Evolutionary conservation across 169 alveolate genomes (phyloP).

Genomic region (Plasmodium ovale): DNA sequence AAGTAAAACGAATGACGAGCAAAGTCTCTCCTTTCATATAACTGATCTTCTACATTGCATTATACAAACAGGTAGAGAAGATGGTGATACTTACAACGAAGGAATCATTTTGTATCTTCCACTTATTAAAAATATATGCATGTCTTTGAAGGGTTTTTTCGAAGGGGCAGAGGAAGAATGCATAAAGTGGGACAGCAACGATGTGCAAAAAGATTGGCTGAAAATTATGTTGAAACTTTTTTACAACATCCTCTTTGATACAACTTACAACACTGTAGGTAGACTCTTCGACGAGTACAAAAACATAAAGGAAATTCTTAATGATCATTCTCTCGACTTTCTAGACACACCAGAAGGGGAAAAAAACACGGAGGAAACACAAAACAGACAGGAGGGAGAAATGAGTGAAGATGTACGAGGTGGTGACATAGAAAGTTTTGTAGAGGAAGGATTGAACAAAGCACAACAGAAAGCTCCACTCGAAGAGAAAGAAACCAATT

Average conservation of each 20-base stretch:
- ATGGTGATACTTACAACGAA: neutral
- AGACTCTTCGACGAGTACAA: constrained; percentile 40
- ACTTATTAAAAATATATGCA: constrained; percentile 22
- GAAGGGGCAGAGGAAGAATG: neutral
- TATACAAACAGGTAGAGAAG: neutral
- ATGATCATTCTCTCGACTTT: constrained; percentile 26
- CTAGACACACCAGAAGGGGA: neutral
- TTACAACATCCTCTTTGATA: constrained; percentile 55
- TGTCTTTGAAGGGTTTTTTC: constrained; percentile 8
- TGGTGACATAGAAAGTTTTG: too few relatives aligned
- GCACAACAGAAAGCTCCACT: too few relatives aligned
- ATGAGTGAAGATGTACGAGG: too few relatives aligned
- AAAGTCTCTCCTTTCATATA: neutral
- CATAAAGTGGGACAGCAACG: constrained; percentile 6
- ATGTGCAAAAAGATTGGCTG: constrained; percentile 47
- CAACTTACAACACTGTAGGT: constrained; percentile 50
- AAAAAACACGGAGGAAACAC: too few relatives aligned
- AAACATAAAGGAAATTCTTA: constrained; percentile 48
- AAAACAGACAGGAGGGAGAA: too few relatives aligned
- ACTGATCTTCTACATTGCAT: neutral
- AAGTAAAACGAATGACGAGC: constrained; percentile 23
- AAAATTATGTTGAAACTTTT: constrained; percentile 40
- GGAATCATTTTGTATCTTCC: neutral
- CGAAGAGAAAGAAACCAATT: too few relatives aligned
- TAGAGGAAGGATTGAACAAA: too few relatives aligned